phyloP scores from a whole-genome alignment of 228 moss, liverwort and hornwort species.

The Sphagnum magellanicum region DNA sequence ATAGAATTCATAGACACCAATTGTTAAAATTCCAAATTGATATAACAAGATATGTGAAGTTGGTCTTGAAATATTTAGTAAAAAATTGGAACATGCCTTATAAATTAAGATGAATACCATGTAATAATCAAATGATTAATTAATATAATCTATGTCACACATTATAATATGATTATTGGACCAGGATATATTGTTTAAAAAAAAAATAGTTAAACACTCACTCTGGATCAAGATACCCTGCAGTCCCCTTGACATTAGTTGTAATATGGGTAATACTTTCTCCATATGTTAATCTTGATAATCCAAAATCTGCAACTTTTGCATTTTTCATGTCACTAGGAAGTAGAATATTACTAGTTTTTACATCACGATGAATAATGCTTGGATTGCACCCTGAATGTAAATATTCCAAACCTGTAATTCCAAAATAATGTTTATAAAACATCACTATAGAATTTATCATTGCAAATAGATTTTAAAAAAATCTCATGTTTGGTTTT shows the following conservation, averaged over 20 bases:
- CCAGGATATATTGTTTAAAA: too few species aligned
- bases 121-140: too few species aligned
- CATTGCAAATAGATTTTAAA: background rate
- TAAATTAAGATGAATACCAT: too few species aligned
- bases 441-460: background rate
- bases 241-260: conserved; percentile 9
- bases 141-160: too few species aligned
- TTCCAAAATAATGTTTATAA: background rate
- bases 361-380: conserved; percentile 13
- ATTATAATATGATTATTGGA: too few species aligned
- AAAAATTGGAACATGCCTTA: background rate
- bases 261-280: background rate
- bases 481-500: background rate
- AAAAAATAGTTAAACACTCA: background rate
- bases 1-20: too few species aligned
- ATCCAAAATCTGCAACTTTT: conserved; percentile 11
- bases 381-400: conserved; percentile 5
- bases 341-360: conserved; percentile 11
- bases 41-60: too few species aligned
- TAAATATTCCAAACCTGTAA: conserved; percentile 13
- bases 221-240: conserved; percentile 15
- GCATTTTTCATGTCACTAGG: conserved; percentile 2
- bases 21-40: too few species aligned
- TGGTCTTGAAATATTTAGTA: background rate
- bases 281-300: conserved; percentile 5